Conservation (phyloP, 2,329 filamentous ascomycete genomes). For the Diaporthe ilicicola region DNA sequence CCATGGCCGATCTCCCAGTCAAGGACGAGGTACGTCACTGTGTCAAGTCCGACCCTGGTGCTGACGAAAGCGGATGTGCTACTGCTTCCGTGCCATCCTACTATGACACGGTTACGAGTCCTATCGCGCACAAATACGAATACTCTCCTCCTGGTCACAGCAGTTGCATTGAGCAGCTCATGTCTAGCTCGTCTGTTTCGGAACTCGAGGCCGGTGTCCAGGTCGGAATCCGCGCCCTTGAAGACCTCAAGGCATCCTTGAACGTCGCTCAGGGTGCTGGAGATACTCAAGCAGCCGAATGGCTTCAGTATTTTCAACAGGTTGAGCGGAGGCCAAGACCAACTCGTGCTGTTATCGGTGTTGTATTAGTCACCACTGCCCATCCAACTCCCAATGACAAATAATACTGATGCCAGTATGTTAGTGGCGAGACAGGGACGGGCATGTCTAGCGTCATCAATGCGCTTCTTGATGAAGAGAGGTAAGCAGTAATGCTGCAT, state of each 20-base stretch:
- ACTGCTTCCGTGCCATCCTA: background rate
- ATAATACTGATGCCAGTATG: background rate
- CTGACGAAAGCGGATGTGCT: background rate
- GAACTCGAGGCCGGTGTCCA: constrained; percentile 39
- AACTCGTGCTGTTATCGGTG: constrained; percentile 58
- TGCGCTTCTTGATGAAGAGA: constrained; percentile 68
- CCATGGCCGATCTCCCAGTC: background rate
- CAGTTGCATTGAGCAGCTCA: constrained; percentile 36
- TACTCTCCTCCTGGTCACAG: background rate
- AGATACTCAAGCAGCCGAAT: constrained; percentile 37
- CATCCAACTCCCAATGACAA: too few relatives aligned
- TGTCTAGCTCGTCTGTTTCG: constrained; percentile 33
- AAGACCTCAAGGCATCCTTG: constrained; percentile 37
- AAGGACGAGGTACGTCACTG: background rate
- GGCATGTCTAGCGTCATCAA: constrained; percentile 72
- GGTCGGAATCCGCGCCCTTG: constrained; percentile 36
- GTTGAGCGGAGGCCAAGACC: constrained; percentile 48
- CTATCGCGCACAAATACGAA: too few relatives aligned
- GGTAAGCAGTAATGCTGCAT: constrained; percentile 34
- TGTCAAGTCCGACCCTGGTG: background rate
- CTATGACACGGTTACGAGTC: background rate
- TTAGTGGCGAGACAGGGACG: constrained; percentile 63
- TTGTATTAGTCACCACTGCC: constrained; percentile 47
- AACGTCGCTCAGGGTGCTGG: background rate
- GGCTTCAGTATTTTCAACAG: constrained; percentile 45